Conservation (phyloP, 148 eudicot species). For the Nepenthes mirabilis region DNA sequence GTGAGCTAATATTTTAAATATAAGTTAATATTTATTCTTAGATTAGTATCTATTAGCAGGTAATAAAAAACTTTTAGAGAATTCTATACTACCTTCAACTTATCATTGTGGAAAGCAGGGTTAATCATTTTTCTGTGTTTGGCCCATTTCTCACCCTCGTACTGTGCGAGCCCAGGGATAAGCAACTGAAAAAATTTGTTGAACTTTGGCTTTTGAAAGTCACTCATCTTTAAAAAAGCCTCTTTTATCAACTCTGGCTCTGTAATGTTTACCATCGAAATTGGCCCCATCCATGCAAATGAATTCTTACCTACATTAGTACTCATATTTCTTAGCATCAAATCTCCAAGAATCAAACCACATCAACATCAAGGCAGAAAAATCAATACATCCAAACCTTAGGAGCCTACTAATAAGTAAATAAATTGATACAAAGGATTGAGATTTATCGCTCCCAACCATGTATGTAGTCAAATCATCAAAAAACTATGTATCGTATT, state of each 20-base stretch:
- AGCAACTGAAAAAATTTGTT: slow-evolving; percentile 7
- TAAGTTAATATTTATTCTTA: too few species aligned
- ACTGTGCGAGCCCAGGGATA: slow-evolving; percentile 2
- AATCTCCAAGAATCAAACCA: background rate
- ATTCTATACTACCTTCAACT: slow-evolving; percentile 16
- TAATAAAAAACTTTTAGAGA: too few species aligned
- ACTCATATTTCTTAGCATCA: background rate
- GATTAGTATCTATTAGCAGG: too few species aligned
- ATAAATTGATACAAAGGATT: too few species aligned
- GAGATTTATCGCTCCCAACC: too few species aligned
- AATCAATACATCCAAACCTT: background rate
- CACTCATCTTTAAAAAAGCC: slow-evolving; percentile 7
- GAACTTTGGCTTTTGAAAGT: slow-evolving; percentile 5
- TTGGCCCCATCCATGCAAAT: slow-evolving; percentile 12
- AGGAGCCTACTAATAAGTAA: too few species aligned
- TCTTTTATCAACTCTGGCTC: slow-evolving; percentile 16
- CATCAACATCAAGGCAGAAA: background rate
- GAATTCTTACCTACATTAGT: slow-evolving; percentile 12
- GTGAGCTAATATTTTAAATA: too few species aligned
- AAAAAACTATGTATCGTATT: too few species aligned
- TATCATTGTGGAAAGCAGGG: slow-evolving; percentile 20
- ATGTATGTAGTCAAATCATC: too few species aligned
- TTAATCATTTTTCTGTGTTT: slow-evolving; percentile 11
- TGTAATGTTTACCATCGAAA: slow-evolving; percentile 10
- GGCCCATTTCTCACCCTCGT: slow-evolving; percentile 3